Base-by-base conservation (phyloP, 192 early-diverging fungal species). In the Coemansia erecta region DNA sequence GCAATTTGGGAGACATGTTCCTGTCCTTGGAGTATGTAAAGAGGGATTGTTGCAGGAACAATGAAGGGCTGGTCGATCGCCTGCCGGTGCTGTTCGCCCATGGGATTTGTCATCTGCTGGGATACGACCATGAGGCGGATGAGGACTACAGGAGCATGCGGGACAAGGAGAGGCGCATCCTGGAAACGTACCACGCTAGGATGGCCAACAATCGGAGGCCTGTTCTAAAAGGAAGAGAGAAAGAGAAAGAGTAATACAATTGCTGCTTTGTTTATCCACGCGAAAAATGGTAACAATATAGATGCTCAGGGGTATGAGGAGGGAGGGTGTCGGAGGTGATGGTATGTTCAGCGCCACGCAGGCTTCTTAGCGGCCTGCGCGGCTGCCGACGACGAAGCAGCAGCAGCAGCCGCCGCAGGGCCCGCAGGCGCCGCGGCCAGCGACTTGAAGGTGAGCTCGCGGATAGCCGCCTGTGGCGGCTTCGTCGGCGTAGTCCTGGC, bases 61-160 rank as follows among this genome's bases (percentile, higher is more conserved):
- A 73, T n/a, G 78, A 84, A 18, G 48, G 50, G 26, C 44, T 86
- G 17, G 37, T 72, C 28, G 62, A 61, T 1, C 80, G 85, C 21
- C 48, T 89, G n/a, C 83, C 83, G 0, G 66, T 82, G 5, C 73
- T 89, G 17, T 77, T 83, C 46, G 75, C 81, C 0, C 87, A 89
- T 58, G 87, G 87, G 0, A 84, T 89, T 10, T 87, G 84, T 46
- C 87, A 89, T 64, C 63, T 89, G 23, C 66, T 89, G 35, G 87
- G 87, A 10, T 86, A 86, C 50, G 85, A 89, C 61, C 87, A 89
- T 52, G 76, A 85, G 40, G 24, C 52, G 2, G 80, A 86, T 31
- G 24, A 58, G 0, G 83, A 83, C 26, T 86, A 73, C 56, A 24
- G 19, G 35, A n/a, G 23, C 15, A 82, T 82, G 80, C 9, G 47